Evolutionary conservation across 116 monocot species (phyloP).

Genomic region (Trichopus zeylanicus): DNA sequence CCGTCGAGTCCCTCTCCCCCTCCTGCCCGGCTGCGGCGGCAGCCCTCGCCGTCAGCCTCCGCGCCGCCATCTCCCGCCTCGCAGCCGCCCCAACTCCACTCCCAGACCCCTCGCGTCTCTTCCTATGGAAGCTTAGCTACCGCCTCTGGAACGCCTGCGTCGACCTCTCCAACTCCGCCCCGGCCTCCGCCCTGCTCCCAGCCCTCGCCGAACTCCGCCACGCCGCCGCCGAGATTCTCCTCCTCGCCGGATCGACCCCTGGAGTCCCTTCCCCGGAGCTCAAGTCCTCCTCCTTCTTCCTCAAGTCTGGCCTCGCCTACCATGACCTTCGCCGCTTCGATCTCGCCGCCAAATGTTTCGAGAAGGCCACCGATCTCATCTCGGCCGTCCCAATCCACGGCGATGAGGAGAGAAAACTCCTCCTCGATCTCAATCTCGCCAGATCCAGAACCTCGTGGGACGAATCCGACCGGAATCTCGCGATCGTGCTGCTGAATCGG

Average conservation of each 20-base stretch:
- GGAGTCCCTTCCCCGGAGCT: slow-evolving; percentile 49
- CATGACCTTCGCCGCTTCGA: slow-evolving; percentile 40
- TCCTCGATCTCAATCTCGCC: slow-evolving; percentile 65
- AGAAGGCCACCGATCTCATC: slow-evolving; percentile 52
- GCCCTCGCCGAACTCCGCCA: slow-evolving; percentile 54
- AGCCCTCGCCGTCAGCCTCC: slow-evolving; percentile 31
- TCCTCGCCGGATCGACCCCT: slow-evolving; percentile 47
- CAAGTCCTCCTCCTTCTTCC: slow-evolving; percentile 73
- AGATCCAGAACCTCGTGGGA: slow-evolving; percentile 71
- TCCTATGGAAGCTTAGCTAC: slow-evolving; percentile 68
- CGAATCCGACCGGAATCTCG: slow-evolving; percentile 42
- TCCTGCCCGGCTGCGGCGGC: neutral
- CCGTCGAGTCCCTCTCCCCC: slow-evolving; percentile 32
- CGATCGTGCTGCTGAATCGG: slow-evolving; percentile 61
- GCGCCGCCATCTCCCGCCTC: slow-evolving; percentile 28
- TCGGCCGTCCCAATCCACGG: slow-evolving; percentile 16
- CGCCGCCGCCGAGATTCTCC: slow-evolving; percentile 57
- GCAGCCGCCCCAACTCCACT: slow-evolving; percentile 13
- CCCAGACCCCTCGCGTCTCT: slow-evolving; percentile 28
- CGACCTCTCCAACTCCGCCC: slow-evolving; percentile 47
- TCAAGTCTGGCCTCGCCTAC: slow-evolving; percentile 62
- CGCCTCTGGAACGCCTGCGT: slow-evolving; percentile 91
- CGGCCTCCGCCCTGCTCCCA: neutral
- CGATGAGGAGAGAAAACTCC: slow-evolving; percentile 47
- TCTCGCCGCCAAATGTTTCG: slow-evolving; percentile 58